These are phyloP conservation scores for Pythium aristosporum DNA, from an alignment of 352 stramenopile species.

Conservation along the genomic window DNA sequence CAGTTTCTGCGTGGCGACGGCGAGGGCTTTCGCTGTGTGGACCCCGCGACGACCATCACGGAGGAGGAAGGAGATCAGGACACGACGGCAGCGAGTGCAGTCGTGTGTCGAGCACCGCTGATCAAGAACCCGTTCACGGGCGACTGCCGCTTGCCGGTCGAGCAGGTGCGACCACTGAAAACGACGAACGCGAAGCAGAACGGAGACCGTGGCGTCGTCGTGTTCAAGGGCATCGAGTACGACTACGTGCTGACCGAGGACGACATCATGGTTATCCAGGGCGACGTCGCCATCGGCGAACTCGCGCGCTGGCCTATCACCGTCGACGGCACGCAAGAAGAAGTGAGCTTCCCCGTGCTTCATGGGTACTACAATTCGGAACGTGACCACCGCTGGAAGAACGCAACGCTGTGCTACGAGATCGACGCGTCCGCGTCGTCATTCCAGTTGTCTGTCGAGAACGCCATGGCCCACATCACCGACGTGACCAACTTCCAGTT, in stretches of 20 bases:
- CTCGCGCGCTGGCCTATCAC: slow-evolving; percentile 13
- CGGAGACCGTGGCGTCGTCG: slow-evolving; percentile 33
- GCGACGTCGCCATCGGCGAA: slow-evolving; percentile 73
- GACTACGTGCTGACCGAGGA: slow-evolving; percentile 76
- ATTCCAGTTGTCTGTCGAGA: slow-evolving; percentile 42
- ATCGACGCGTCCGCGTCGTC: slow-evolving; percentile 42
- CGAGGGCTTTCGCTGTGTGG: slow-evolving; percentile 26
- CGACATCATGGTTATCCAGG: slow-evolving; percentile 75
- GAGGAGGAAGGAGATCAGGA: slow-evolving; percentile 32
- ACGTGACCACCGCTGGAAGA: slow-evolving; percentile 68
- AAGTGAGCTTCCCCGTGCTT: slow-evolving; percentile 31
- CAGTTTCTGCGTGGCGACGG: slow-evolving; percentile 18
- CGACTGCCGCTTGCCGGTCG: slow-evolving; percentile 61
- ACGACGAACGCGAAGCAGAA: too few relatives aligned
- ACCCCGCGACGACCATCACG: slow-evolving; percentile 17
- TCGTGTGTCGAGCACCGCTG: slow-evolving; percentile 37
- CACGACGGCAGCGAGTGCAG: neutral
- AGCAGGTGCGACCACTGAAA: slow-evolving; percentile 41
- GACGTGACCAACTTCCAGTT: slow-evolving; percentile 68
- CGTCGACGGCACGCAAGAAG: neutral
- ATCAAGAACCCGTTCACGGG: slow-evolving; percentile 47
- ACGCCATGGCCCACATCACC: slow-evolving; percentile 63
- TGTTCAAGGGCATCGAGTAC: slow-evolving; percentile 82
- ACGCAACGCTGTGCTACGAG: slow-evolving; percentile 67
- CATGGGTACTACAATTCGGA: slow-evolving; percentile 85